A percentile compares a stretch with the other conserved stretches of the same genome.
phyloP scores from a whole-genome alignment of 805 yeast species.

The Saccharomycopsis sp. region DNA sequence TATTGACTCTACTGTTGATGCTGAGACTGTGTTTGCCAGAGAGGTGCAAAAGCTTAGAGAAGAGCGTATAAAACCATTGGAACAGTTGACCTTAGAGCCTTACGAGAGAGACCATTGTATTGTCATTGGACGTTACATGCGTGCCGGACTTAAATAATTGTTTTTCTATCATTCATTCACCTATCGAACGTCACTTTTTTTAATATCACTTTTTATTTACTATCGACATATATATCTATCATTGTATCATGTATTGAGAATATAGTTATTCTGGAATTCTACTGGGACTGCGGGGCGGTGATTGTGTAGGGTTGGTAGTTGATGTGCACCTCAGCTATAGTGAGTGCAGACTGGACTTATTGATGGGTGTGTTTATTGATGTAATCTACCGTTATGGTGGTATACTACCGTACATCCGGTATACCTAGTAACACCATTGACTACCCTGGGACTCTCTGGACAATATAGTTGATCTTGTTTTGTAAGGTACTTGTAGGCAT shows the following conservation, averaged over 20 bases:
- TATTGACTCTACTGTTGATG: constrained; percentile 99
- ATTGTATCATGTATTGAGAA: background rate
- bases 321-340: too few species aligned
- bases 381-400: too few species aligned
- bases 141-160: constrained; percentile 52
- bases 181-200: constrained; percentile 3
- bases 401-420: too few species aligned
- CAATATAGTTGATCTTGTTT: too few species aligned
- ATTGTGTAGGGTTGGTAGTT: too few species aligned
- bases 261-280: background rate
- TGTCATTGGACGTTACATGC: constrained; percentile 93
- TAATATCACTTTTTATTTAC: constrained; percentile 3
- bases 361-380: too few species aligned
- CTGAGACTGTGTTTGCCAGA: constrained; percentile 98
- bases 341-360: too few species aligned
- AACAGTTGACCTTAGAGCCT: constrained; percentile 98
- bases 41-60: constrained; percentile 98
- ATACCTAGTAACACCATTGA: too few species aligned
- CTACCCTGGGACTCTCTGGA: too few species aligned
- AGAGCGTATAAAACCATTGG: constrained; percentile 97
- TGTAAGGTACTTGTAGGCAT: too few species aligned
- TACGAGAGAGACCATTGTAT: constrained; percentile 99
- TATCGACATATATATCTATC: background rate
- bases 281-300: too few species aligned
- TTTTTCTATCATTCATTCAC: background rate